Evolutionary conservation across 148 eudicot species (phyloP).

Genomic region (Chenopodium berlandieri): DNA sequence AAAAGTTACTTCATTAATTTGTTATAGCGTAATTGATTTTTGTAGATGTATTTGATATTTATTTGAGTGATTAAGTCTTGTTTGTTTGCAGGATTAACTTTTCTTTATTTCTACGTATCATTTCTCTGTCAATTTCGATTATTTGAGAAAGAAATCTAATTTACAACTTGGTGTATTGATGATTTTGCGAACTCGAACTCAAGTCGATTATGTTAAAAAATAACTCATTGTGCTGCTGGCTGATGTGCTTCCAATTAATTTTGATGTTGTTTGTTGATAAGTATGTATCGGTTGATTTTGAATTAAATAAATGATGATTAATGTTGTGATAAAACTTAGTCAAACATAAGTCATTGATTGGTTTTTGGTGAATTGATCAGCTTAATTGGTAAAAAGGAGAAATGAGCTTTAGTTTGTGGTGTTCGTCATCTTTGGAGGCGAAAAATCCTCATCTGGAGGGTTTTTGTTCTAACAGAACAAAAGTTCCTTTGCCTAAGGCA

Average conservation of each 20-base stretch:
- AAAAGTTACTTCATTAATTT: too few species aligned
- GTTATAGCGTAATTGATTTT: too few species aligned
- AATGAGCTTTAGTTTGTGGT: slow-evolving; percentile 53
- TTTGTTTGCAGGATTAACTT: too few species aligned
- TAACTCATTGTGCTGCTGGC: not conserved
- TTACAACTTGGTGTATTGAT: too few species aligned
- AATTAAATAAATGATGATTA: not conserved
- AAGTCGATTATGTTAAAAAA: too few species aligned
- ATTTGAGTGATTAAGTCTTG: too few species aligned
- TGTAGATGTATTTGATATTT: too few species aligned
- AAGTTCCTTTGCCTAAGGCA: slow-evolving; percentile 36
- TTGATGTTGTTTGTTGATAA: not conserved
- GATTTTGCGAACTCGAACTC: too few species aligned
- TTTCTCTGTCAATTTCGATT: too few species aligned
- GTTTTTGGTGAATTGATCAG: not conserved
- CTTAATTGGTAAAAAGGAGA: not conserved
- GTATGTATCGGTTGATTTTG: too few species aligned
- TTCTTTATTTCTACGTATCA: too few species aligned
- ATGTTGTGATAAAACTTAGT: not conserved
- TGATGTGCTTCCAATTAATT: not conserved
- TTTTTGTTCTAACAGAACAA: slow-evolving; percentile 29
- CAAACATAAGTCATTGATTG: not conserved
- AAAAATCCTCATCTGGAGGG: slow-evolving; percentile 41
- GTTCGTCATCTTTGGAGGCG: slow-evolving; percentile 49
- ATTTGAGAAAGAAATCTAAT: too few species aligned